phyloP scores from a whole-genome alignment of 345 rosid genomes.

The Ceriops decandra region DNA sequence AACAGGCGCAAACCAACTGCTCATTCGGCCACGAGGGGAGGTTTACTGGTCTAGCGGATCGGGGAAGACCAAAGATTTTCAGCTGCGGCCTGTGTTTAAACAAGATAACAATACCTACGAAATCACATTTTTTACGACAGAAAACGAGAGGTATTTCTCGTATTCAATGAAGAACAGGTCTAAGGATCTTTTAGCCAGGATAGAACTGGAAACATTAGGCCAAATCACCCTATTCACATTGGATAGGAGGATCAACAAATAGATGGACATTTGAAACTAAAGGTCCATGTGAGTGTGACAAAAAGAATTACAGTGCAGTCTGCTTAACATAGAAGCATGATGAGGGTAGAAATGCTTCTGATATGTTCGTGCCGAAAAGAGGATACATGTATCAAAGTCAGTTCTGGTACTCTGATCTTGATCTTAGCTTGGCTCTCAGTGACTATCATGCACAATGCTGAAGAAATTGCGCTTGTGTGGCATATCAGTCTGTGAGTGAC shows the following conservation, averaged over 20 bases:
- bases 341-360: constrained; percentile 42
- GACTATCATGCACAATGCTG: constrained; percentile 60
- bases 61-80: constrained; percentile 41
- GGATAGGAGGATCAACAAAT: constrained; percentile 1
- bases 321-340: constrained; percentile 47
- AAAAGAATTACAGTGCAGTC: constrained; percentile 36
- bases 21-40: constrained; percentile 42
- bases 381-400: constrained; percentile 30
- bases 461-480: constrained; percentile 56
- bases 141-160: constrained; percentile 46
- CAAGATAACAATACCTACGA: constrained; percentile 24
- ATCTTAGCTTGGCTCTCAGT: constrained; percentile 35
- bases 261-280: constrained; percentile 30
- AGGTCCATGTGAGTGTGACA: constrained; percentile 32
- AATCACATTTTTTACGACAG: constrained; percentile 35
- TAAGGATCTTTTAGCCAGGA: constrained; percentile 29
- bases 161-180: constrained; percentile 32
- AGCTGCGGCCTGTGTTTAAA: constrained; percentile 34
- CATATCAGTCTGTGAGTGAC: constrained; percentile 22
- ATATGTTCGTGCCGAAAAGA: constrained; percentile 39
- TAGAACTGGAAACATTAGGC: constrained; percentile 51
- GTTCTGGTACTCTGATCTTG: constrained; percentile 12
- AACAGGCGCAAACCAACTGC: constrained; percentile 36
- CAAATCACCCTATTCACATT: constrained; percentile 34
- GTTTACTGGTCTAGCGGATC: constrained; percentile 58